Evolutionary conservation across 345 rosid genomes (phyloP).

Genomic region (Brassica napus): Da-Ae NC_063452.1:47094001-47094500

Average conservation of each 20-base stretch:
- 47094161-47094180: conserved; percentile 18
- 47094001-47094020: conserved; percentile 84
- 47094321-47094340: too few species aligned
- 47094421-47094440: too few species aligned
- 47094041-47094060: conserved; percentile 51
- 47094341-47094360: too few species aligned
- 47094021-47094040: conserved; percentile 50
- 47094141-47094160: neutral
- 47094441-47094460: too few species aligned
- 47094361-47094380: too few species aligned
- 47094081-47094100: conserved; percentile 27
- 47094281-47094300: too few species aligned
- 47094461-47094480: too few species aligned
- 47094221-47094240: neutral
- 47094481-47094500: too few species aligned
- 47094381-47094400: too few species aligned
- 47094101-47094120: conserved; percentile 52
- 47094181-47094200: neutral
- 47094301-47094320: too few species aligned
- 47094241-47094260: neutral
- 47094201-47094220: neutral
- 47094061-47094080: conserved; percentile 19
- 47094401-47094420: too few species aligned
- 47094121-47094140: conserved; percentile 29
- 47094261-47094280: too few species aligned